Percentiles rank a stretch among this genome's conserved stretches.
These are phyloP conservation scores for Wickerhamomyces alni DNA, from an alignment of 805 yeast species.

Conservation along the genomic window DNA sequence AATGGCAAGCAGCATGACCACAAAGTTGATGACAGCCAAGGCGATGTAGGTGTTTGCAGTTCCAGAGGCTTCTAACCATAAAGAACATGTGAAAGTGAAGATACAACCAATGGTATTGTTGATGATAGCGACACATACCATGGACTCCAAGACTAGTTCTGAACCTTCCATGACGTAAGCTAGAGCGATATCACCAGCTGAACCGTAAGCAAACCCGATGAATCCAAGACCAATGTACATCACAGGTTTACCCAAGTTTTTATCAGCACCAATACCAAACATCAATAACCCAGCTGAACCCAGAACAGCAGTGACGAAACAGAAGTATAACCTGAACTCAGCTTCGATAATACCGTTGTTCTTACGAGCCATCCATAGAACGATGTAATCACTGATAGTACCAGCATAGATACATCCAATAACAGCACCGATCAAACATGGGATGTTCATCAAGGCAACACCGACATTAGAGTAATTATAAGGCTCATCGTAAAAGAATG, in stretches of 20 bases:
- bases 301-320: conserved; percentile 47
- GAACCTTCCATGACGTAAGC: conserved; percentile 66
- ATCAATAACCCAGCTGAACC: conserved; percentile 58
- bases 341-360: conserved; percentile 61
- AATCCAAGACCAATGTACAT: conserved; percentile 58
- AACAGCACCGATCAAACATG: conserved; percentile 59
- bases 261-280: conserved; percentile 62
- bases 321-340: conserved; percentile 55
- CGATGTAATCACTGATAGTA: conserved; percentile 50
- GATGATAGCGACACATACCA: conserved; percentile 62
- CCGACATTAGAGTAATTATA: conserved; percentile 60
- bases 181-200: conserved; percentile 67
- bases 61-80: conserved; percentile 53
- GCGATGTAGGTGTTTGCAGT: conserved; percentile 54
- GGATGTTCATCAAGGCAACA: conserved; percentile 72
- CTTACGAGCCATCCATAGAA: conserved; percentile 52
- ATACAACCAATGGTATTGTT: conserved; percentile 61
- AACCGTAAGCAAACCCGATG: conserved; percentile 65
- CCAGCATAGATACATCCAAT: conserved; percentile 67
- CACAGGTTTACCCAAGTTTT: conserved; percentile 45
- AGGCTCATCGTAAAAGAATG: conserved; percentile 57
- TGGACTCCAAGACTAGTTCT: conserved; percentile 62
- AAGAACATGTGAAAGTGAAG: conserved; percentile 60
- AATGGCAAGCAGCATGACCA: conserved; percentile 48
- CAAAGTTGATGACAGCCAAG: conserved; percentile 53